Conservation (phyloP, 1,284 basidiomycete genomes). For the Afroboletus lepidellus region DNA sequence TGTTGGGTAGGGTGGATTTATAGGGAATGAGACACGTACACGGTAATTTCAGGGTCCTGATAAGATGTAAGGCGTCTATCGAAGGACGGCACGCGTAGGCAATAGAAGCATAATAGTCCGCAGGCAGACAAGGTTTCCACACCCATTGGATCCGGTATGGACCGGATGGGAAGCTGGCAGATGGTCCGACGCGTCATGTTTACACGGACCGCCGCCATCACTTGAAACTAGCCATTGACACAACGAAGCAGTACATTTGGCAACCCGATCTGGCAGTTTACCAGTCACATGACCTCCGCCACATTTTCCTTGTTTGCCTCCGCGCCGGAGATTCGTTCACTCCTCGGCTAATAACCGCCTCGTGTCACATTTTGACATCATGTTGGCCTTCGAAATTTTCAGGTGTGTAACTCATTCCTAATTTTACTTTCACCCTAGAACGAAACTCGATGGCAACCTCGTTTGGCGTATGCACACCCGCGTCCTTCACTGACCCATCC, state of each 20-base stretch:
- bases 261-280: constrained; percentile 9
- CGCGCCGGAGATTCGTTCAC: constrained; percentile 17
- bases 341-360: constrained; percentile 26
- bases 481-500: neutral
- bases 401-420: constrained; percentile 6
- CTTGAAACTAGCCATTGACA: constrained; percentile 12
- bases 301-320: constrained; percentile 18
- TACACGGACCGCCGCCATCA: constrained; percentile 9
- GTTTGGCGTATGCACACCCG: neutral
- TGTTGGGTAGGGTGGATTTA: constrained; percentile 28
- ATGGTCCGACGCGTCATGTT: constrained; percentile 18
- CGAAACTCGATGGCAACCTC: neutral
- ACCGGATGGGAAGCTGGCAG: constrained; percentile 15
- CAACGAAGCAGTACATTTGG: constrained; percentile 15
- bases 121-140: constrained; percentile 29
- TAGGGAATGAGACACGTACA: constrained; percentile 35
- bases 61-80: constrained; percentile 36
- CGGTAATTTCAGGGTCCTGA: constrained; percentile 37
- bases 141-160: constrained; percentile 20
- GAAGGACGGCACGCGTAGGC: constrained; percentile 31
- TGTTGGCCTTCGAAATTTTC: constrained; percentile 8
- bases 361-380: constrained; percentile 10
- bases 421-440: constrained; percentile 4
- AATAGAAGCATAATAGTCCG: constrained; percentile 29
- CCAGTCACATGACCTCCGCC: constrained; percentile 19